Percentiles rank a stretch among this genome's conserved stretches.
phyloP scores from a whole-genome alignment of 257 asterid genomes.

The Ilex asprella region DNA sequence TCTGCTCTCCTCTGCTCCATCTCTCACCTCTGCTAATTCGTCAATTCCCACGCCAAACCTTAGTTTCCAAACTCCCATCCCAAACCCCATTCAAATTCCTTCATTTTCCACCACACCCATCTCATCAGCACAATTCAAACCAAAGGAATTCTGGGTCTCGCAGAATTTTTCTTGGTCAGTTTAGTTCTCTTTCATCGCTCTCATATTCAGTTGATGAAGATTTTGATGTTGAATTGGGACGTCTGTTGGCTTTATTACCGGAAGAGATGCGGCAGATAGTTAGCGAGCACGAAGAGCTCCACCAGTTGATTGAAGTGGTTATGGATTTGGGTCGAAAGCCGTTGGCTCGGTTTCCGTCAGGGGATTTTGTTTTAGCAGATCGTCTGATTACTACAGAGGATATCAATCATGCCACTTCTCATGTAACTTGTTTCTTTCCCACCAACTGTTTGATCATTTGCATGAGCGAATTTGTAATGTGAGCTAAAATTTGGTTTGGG shows the following conservation, averaged over 20 bases:
- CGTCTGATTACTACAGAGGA: conserved; percentile 62
- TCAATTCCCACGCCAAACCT: neutral
- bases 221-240: conserved; percentile 58
- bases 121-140: neutral
- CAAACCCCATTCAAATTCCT: neutral
- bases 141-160: neutral
- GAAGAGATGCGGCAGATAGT: conserved; percentile 76
- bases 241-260: conserved; percentile 61
- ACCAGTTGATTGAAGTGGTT: conserved; percentile 77
- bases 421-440: conserved; percentile 30
- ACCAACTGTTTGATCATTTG: neutral
- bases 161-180: neutral
- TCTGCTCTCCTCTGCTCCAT: neutral
- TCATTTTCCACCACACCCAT: neutral
- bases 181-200: conserved; percentile 2
- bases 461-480: no score
- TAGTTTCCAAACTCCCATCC: neutral
- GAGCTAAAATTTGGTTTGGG: no score
- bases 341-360: conserved; percentile 85
- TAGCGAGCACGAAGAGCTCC: conserved; percentile 66
- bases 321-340: conserved; percentile 97
- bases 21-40: neutral
- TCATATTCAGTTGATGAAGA: conserved; percentile 42
- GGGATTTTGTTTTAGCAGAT: conserved; percentile 74
- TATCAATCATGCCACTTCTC: conserved; percentile 60